Evolutionary conservation across 2,329 filamentous ascomycete species (phyloP).

Genomic region (Periconia macrospinosa): DNA sequence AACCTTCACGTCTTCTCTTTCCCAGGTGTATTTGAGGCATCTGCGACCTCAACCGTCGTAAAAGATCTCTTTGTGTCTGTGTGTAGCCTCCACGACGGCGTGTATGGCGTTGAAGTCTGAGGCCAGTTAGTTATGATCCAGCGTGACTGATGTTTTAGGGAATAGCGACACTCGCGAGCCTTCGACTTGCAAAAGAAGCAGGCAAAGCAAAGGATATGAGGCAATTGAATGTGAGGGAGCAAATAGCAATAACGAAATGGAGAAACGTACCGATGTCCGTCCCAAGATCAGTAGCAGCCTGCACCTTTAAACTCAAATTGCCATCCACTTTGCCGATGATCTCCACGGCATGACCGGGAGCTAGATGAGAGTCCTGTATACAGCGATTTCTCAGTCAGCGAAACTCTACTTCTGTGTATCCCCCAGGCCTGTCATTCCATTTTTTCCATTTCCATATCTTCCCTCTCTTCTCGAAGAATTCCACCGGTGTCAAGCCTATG

Average conservation of each 20-base stretch:
- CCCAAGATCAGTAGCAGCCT: conserved; percentile 71
- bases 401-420: neutral
- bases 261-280: conserved; percentile 64
- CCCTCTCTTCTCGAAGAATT: neutral
- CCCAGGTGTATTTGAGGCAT: neutral
- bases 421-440: neutral
- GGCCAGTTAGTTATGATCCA: neutral
- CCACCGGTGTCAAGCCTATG: too few species aligned
- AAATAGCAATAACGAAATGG: neutral
- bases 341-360: conserved; percentile 70
- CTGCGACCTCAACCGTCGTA: conserved; percentile 53
- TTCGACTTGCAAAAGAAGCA: too few species aligned
- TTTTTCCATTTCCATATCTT: neutral
- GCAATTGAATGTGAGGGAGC: neutral
- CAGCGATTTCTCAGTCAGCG: neutral
- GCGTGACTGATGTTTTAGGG: neutral
- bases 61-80: conserved; percentile 80
- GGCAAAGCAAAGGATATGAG: conserved; percentile 1
- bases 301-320: conserved; percentile 71
- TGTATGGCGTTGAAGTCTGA: conserved; percentile 76
- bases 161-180: too few species aligned
- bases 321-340: conserved; percentile 78
- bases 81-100: conserved; percentile 82
- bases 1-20: neutral
- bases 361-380: conserved; percentile 68